phyloP scores from a whole-genome alignment of 2,329 filamentous ascomycete genomes.

The Penicillium sclerotigenum region DNA sequence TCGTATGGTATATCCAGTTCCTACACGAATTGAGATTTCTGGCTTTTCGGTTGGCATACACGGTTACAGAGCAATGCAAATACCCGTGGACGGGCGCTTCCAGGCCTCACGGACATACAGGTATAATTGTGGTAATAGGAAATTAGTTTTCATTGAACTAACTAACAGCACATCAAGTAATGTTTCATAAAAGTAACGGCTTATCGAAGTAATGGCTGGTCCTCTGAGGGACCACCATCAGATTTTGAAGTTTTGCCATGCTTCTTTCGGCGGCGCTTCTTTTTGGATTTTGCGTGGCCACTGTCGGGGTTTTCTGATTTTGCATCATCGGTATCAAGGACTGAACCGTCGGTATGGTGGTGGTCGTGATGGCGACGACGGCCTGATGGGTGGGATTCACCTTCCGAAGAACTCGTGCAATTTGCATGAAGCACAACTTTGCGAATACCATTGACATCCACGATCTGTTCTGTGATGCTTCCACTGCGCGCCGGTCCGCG shows the following conservation, averaged over 20 bases:
- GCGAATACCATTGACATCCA: slow-evolving; percentile 69
- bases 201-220: slow-evolving; percentile 21
- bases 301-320: slow-evolving; percentile 1
- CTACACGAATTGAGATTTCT: neutral
- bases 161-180: neutral
- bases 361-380: slow-evolving; percentile 12
- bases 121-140: neutral
- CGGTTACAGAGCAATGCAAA: neutral
- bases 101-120: neutral
- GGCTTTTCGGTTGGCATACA: neutral
- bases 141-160: neutral
- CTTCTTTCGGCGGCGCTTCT: slow-evolving; percentile 25
- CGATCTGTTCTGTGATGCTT: slow-evolving; percentile 74
- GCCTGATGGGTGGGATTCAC: slow-evolving; percentile 18
- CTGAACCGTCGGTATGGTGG: neutral
- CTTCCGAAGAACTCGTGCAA: slow-evolving; percentile 52
- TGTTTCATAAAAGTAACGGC: neutral
- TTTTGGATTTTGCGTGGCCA: slow-evolving; percentile 11
- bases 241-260: slow-evolving; percentile 15
- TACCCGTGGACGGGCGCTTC: neutral
- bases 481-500: slow-evolving; percentile 63
- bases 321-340: neutral
- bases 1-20: too few relatives aligned
- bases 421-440: slow-evolving; percentile 73
- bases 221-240: slow-evolving; percentile 13